Evolutionary conservation across 768 basidiomycete species (phyloP).

Genomic region (Lanmaoa rubissima): DNA sequence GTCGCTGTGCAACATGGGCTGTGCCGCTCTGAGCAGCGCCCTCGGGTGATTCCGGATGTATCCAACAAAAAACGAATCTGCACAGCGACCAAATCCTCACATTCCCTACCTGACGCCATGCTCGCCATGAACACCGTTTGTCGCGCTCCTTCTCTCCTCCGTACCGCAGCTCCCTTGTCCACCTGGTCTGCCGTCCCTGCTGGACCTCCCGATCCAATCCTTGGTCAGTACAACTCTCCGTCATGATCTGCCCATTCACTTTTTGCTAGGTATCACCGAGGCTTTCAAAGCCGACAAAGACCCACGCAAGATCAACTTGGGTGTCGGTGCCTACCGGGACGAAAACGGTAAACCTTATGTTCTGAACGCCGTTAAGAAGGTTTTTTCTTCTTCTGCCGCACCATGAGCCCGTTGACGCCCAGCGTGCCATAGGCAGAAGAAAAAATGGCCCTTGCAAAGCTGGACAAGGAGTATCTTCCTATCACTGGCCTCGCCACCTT

Average conservation of each 20-base stretch:
- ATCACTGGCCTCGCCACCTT: constrained; percentile 90
- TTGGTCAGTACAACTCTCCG: constrained; percentile 50
- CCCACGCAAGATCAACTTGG: constrained; percentile 93
- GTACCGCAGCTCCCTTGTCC: constrained; percentile 48
- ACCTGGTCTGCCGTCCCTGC: constrained; percentile 81
- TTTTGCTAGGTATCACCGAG: constrained; percentile 75
- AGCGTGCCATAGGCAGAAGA: constrained; percentile 64
- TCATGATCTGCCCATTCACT: constrained; percentile 5
- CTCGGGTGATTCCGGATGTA: constrained; percentile 19
- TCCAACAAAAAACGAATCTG: background rate
- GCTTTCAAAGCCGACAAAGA: constrained; percentile 96
- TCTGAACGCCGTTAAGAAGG: constrained; percentile 85
- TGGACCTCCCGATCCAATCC: constrained; percentile 91
- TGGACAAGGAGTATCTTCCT: constrained; percentile 95
- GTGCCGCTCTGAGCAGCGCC: background rate
- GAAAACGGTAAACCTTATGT: constrained; percentile 95
- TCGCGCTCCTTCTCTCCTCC: constrained; percentile 43
- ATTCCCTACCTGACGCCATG: constrained; percentile 26
- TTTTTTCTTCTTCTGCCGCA: background rate
- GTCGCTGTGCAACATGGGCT: background rate
- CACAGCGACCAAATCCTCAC: background rate
- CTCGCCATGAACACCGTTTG: constrained; percentile 47
- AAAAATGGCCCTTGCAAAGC: constrained; percentile 55
- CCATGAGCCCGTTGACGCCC: background rate
- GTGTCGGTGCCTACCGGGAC: constrained; percentile 96